Percentiles rank a stretch among this genome's conserved stretches.
These are phyloP conservation scores for Clitopilus passeckerianus DNA, from an alignment of 768 basidiomycete genomes.

Conservation along the genomic window DNA sequence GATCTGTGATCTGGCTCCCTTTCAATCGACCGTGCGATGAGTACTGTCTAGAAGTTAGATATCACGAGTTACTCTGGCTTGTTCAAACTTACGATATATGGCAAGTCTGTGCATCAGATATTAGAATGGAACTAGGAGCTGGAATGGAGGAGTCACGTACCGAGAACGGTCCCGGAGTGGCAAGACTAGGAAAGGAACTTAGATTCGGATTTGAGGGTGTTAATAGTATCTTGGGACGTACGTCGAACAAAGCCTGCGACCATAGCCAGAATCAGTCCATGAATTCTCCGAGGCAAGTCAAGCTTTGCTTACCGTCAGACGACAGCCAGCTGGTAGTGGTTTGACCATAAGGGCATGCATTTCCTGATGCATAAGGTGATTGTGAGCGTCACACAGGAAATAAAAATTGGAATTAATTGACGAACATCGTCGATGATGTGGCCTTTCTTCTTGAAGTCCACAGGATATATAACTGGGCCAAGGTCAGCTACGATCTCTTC, in stretches of 20 bases:
- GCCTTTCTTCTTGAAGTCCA: constrained; percentile 75
- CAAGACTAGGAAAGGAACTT: constrained; percentile 31
- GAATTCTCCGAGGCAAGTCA: too few species aligned
- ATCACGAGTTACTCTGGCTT: not conserved
- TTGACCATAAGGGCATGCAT: constrained; percentile 48
- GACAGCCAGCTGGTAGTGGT: constrained; percentile 41
- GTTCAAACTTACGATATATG: constrained; percentile 36
- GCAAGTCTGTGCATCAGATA: constrained; percentile 30
- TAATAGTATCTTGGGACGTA: constrained; percentile 17
- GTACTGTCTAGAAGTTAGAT: constrained; percentile 34
- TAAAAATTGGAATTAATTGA: not conserved
- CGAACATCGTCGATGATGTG: constrained; percentile 70
- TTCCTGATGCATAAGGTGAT: constrained; percentile 23
- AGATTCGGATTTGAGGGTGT: not conserved
- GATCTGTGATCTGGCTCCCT: constrained; percentile 32
- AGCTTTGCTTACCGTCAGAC: constrained; percentile 37
- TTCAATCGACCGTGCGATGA: constrained; percentile 53
- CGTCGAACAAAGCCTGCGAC: constrained; percentile 47
- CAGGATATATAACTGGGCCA: constrained; percentile 72
- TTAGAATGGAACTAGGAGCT: not conserved
- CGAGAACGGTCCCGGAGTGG: constrained; percentile 51
- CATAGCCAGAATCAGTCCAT: too few species aligned
- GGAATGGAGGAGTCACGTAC: constrained; percentile 19
- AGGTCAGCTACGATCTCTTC: not conserved
- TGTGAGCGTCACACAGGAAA: not conserved